phyloP scores from a whole-genome alignment of 768 basidiomycete genomes.

The Jaapia argillacea region DNA sequence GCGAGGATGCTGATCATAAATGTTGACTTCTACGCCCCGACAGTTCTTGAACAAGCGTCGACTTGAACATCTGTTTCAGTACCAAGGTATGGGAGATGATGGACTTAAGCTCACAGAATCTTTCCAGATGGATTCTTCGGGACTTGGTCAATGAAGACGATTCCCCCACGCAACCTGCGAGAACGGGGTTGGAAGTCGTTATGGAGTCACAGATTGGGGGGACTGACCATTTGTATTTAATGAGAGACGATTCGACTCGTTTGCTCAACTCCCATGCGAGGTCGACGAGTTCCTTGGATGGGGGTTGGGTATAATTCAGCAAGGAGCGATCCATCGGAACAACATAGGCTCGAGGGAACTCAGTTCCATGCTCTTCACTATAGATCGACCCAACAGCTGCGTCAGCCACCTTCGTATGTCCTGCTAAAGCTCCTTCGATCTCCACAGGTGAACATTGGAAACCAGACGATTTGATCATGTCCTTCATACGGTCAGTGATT shows the following conservation, averaged over 20 bases:
- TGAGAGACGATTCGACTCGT: neutral
- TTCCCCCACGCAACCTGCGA: neutral
- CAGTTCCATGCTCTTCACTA: neutral
- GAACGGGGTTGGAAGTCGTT: neutral
- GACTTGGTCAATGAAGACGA: neutral
- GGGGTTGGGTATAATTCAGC: neutral
- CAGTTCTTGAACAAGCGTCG: neutral
- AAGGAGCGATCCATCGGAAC: neutral
- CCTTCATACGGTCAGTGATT: neutral
- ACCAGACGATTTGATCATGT: neutral
- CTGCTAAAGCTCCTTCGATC: constrained; percentile 91
- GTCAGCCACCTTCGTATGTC: constrained; percentile 94
- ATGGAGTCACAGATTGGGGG: neutral
- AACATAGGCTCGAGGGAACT: neutral
- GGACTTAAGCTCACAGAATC: no score
- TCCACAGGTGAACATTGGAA: neutral
- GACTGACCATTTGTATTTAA: neutral
- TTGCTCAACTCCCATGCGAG: neutral
- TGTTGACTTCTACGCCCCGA: neutral
- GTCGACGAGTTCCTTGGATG: neutral
- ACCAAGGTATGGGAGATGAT: no score
- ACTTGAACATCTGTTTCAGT: neutral
- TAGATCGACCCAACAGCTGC: constrained; percentile 47
- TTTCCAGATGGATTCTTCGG: neutral
- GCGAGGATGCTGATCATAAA: neutral